Conservation (phyloP, 331 rosid genomes). For the Spiraea crenata region DNA sequence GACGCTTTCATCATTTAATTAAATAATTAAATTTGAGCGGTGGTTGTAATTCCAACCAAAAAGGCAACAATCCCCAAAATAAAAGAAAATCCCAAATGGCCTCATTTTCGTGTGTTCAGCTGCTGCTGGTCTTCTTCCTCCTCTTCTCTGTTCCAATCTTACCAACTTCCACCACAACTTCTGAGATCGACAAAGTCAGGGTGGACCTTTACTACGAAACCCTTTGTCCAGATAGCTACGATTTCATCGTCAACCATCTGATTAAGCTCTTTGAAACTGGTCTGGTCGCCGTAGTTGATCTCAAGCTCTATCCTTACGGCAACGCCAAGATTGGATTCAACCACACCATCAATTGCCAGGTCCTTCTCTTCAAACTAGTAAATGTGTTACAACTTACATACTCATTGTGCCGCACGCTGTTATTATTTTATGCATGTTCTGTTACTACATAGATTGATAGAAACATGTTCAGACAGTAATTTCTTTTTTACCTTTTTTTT, state of each 20-base stretch:
- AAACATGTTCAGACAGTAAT: background rate
- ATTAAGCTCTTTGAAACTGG: constrained; percentile 19
- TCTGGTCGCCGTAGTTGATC: constrained; percentile 25
- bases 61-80: background rate
- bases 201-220: constrained; percentile 35
- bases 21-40: background rate
- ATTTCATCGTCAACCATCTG: constrained; percentile 29
- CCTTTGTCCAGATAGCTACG: constrained; percentile 23
- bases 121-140: background rate
- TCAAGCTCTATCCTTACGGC: constrained; percentile 34
- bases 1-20: background rate
- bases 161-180: background rate
- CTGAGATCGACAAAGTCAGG: constrained; percentile 15
- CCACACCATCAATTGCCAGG: constrained; percentile 25
- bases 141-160: background rate
- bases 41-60: background rate
- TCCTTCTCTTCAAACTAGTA: background rate
- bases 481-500: background rate
- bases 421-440: too few relatives aligned
- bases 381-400: too few relatives aligned
- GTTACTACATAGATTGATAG: too few relatives aligned
- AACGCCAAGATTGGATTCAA: constrained; percentile 23
- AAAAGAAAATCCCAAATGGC: constrained; percentile 3
- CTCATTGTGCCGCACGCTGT: too few relatives aligned
- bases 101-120: background rate